phyloP scores from a whole-genome alignment of 306 rosid species.

The Hippophae rhamnoides region DNA sequence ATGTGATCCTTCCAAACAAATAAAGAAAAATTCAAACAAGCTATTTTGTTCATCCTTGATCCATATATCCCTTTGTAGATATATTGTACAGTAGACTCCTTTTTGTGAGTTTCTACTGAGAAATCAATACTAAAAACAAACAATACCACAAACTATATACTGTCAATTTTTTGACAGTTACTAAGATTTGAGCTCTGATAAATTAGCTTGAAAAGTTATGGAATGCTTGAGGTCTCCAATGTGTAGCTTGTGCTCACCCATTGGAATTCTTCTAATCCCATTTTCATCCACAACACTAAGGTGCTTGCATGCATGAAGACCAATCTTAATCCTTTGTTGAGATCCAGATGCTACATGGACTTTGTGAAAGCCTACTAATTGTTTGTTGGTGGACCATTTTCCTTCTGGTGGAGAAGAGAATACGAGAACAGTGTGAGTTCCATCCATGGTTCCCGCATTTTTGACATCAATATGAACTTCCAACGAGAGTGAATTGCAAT shows the following conservation, averaged over 20 bases:
- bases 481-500: constrained; percentile 31
- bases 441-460: constrained; percentile 63
- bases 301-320: constrained; percentile 64
- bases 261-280: constrained; percentile 77
- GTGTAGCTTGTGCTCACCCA: constrained; percentile 58
- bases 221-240: constrained; percentile 65
- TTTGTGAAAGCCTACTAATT: constrained; percentile 51
- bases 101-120: too few species aligned
- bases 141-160: neutral
- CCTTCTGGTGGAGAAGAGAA: constrained; percentile 47
- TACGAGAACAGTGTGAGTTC: constrained; percentile 55
- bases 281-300: constrained; percentile 53
- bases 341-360: constrained; percentile 49
- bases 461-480: constrained; percentile 41
- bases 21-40: too few species aligned
- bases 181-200: constrained; percentile 21
- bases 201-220: constrained; percentile 30
- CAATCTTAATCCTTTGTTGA: constrained; percentile 27
- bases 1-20: too few species aligned
- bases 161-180: constrained; percentile 16
- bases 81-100: too few species aligned
- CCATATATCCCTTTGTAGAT: too few species aligned
- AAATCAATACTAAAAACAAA: too few species aligned
- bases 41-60: too few species aligned
- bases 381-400: constrained; percentile 33